These are phyloP conservation scores for Fusarium nanum DNA, from an alignment of 2,329 filamentous ascomycete species.

Conservation along the genomic window DNA sequence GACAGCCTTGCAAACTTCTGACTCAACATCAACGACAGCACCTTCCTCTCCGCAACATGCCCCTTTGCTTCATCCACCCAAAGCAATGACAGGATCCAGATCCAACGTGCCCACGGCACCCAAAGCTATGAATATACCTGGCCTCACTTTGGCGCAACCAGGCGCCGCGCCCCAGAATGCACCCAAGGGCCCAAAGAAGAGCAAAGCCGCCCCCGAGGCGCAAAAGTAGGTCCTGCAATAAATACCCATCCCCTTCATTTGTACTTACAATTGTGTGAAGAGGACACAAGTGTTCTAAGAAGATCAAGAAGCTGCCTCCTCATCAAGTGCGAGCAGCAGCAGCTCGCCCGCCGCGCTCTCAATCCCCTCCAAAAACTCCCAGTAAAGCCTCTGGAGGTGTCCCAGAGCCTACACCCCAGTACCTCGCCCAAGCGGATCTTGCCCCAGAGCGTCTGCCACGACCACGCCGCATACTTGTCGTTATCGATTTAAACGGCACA, in stretches of 20 bases:
- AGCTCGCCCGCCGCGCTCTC: not conserved
- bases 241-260: not conserved
- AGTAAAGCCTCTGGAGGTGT: conserved; percentile 64
- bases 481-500: conserved; percentile 95
- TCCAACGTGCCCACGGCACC: not conserved
- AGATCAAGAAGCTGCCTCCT: not conserved
- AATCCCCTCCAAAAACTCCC: conserved; percentile 34
- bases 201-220: not conserved
- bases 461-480: conserved; percentile 77
- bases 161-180: not conserved
- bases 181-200: not conserved
- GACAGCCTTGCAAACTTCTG: not conserved
- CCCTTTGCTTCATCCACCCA: conserved; percentile 6
- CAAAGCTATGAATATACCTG: conserved; percentile 26
- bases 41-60: conserved; percentile 21
- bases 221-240: conserved; percentile 1
- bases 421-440: conserved; percentile 67
- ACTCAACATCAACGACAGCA: not conserved
- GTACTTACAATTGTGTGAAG: conserved; percentile 14
- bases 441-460: conserved; percentile 55
- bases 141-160: conserved; percentile 31
- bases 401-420: conserved; percentile 69
- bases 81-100: conserved; percentile 27
- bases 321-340: not conserved
- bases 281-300: conserved; percentile 13